Conservation (phyloP, 257 asterid genomes). For the Lantana camara region DNA sequence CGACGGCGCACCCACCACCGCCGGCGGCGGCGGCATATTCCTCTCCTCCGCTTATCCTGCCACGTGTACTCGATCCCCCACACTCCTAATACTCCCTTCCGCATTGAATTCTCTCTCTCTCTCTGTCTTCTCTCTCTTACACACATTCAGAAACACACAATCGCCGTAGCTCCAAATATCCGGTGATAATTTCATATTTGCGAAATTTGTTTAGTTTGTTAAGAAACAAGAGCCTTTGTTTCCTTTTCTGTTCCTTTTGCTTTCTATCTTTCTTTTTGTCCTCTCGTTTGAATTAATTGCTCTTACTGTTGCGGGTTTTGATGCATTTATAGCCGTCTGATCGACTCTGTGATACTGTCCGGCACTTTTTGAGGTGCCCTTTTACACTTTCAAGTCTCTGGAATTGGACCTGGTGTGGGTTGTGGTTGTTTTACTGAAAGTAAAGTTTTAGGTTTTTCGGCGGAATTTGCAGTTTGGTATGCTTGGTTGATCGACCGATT, state of each 20-base stretch:
- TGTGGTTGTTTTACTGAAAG: slow-evolving; percentile 9
- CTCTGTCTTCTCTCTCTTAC: neutral
- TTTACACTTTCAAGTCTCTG: slow-evolving; percentile 11
- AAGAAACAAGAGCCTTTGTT: no score
- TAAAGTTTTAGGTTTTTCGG: slow-evolving; percentile 8
- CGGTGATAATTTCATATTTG: slow-evolving; percentile 39
- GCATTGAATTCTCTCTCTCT: slow-evolving; percentile 14
- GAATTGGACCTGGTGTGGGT: slow-evolving; percentile 27
- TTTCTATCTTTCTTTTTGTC: neutral
- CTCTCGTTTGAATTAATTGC: neutral
- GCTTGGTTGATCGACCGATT: slow-evolving; percentile 28
- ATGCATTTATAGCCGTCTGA: slow-evolving; percentile 40
- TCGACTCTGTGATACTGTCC: slow-evolving; percentile 33
- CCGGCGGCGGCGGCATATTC: slow-evolving; percentile 49
- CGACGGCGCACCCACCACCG: slow-evolving; percentile 34
- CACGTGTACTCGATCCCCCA: slow-evolving; percentile 56
- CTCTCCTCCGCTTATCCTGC: slow-evolving; percentile 14
- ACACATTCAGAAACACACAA: no score
- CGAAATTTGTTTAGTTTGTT: neutral
- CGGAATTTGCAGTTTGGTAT: slow-evolving; percentile 13
- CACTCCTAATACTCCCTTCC: slow-evolving; percentile 3
- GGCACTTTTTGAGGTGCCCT: slow-evolving; percentile 35
- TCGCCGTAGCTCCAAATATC: slow-evolving; percentile 52
- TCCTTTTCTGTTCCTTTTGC: no score
- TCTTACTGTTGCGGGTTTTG: neutral